phyloP scores from a whole-genome alignment of 2,329 filamentous ascomycete genomes.

The Dryadomyces sulphureus region DNA sequence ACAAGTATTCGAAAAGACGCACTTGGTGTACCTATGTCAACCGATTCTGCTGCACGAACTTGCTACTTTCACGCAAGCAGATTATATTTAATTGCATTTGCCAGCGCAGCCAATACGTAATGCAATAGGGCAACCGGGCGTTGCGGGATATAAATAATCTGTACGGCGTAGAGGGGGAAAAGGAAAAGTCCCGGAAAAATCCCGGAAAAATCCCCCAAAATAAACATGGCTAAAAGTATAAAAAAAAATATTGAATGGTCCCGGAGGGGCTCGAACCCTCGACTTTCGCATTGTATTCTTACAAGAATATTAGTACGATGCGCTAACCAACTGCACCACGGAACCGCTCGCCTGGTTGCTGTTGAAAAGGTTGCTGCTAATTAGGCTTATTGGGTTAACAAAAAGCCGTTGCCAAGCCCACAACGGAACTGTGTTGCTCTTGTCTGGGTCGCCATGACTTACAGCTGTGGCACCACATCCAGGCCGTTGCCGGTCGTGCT shows the following conservation, averaged over 20 bases:
- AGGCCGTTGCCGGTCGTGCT: no score
- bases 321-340: slow-evolving; percentile 14
- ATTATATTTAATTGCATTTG: no score
- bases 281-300: slow-evolving; percentile 12
- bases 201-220: background rate
- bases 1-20: background rate
- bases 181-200: no score
- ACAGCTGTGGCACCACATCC: no score
- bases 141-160: no score
- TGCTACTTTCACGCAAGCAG: background rate
- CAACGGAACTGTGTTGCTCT: background rate
- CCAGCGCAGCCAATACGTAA: background rate
- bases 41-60: background rate
- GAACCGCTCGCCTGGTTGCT: slow-evolving; percentile 6
- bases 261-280: slow-evolving; percentile 13
- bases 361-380: background rate
- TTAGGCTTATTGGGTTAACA: background rate
- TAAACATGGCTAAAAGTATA: background rate
- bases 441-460: no score
- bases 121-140: no score
- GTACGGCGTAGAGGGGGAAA: no score
- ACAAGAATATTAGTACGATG: slow-evolving; percentile 12
- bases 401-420: background rate
- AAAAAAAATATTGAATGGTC: slow-evolving; percentile 9
- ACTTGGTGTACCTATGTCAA: background rate